Evolutionary conservation across 2,329 filamentous ascomycete species (phyloP).

Genomic region (Trichophyton schoenleinii): DNA sequence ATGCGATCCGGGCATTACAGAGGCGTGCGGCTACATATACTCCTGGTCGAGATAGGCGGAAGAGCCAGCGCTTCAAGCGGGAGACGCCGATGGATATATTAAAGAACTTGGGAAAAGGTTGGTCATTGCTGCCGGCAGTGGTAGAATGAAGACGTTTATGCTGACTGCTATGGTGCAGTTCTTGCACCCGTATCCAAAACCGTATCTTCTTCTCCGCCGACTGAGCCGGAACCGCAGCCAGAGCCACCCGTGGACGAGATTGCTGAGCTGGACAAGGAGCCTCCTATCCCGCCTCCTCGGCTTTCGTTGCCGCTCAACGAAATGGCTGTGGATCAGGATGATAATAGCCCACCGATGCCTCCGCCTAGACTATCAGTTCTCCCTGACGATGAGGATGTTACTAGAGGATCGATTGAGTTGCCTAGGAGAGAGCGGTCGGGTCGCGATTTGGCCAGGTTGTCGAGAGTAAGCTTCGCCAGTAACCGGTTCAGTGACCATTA

Average conservation of each 20-base stretch:
- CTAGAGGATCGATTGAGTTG: slow-evolving; percentile 31
- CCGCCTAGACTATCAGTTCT: slow-evolving; percentile 32
- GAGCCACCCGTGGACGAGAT: slow-evolving; percentile 22
- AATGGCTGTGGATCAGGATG: slow-evolving; percentile 27
- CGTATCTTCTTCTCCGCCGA: slow-evolving; percentile 35
- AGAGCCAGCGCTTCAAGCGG: slow-evolving; percentile 38
- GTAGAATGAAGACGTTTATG: background rate
- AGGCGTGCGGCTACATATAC: slow-evolving; percentile 40
- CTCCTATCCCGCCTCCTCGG: slow-evolving; percentile 30
- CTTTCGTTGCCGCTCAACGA: slow-evolving; percentile 38
- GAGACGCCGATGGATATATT: slow-evolving; percentile 46
- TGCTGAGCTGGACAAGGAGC: slow-evolving; percentile 38
- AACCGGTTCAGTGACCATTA: slow-evolving; percentile 40
- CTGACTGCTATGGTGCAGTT: slow-evolving; percentile 20
- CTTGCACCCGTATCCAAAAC: slow-evolving; percentile 38
- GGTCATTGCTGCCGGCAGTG: background rate
- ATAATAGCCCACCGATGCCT: slow-evolving; percentile 25
- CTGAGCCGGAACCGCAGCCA: slow-evolving; percentile 19
- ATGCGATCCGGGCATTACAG: slow-evolving; percentile 43
- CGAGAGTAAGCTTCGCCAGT: slow-evolving; percentile 33
- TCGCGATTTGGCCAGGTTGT: slow-evolving; percentile 27
- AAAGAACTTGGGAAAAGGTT: slow-evolving; percentile 41
- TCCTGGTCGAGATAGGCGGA: slow-evolving; percentile 37
- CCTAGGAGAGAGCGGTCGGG: slow-evolving; percentile 30
- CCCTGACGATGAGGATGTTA: slow-evolving; percentile 37